Conservation (phyloP, 2,329 filamentous ascomycete genomes). For the Monosporascus cannonballus region DNA sequence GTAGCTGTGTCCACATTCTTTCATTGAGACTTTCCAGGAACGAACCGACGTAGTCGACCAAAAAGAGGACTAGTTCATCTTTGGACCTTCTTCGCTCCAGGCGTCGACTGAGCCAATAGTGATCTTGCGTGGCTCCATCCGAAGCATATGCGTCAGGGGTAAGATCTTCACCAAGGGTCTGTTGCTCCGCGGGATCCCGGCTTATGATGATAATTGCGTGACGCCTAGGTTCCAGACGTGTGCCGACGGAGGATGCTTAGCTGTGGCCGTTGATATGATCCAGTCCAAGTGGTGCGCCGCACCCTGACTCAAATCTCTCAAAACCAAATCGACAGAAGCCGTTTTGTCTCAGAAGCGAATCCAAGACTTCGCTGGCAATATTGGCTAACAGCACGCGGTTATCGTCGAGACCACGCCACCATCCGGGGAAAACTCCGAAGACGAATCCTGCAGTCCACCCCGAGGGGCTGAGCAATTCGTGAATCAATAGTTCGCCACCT, state of each 20-base stretch:
- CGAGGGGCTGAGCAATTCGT: not conserved
- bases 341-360: not conserved
- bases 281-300: not conserved
- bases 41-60: too few species aligned
- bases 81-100: too few species aligned
- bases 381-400: constrained; percentile 7
- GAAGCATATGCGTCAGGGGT: too few species aligned
- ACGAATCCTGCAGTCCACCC: not conserved
- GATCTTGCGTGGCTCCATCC: too few species aligned
- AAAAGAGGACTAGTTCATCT: too few species aligned
- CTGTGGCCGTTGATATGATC: not conserved
- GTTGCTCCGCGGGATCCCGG: not conserved
- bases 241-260: not conserved
- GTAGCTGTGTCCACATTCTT: too few species aligned
- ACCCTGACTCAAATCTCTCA: not conserved
- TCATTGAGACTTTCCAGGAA: too few species aligned
- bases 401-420: constrained; percentile 22
- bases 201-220: too few species aligned
- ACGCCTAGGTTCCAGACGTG: too few species aligned
- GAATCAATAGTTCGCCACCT: not conserved
- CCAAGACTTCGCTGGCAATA: not conserved
- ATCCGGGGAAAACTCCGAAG: constrained; percentile 9
- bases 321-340: not conserved
- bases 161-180: not conserved
- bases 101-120: too few species aligned